Base-by-base conservation (phyloP, 2,329 filamentous ascomycete species). In the Tolypocladium ovalisporum region DNA sequence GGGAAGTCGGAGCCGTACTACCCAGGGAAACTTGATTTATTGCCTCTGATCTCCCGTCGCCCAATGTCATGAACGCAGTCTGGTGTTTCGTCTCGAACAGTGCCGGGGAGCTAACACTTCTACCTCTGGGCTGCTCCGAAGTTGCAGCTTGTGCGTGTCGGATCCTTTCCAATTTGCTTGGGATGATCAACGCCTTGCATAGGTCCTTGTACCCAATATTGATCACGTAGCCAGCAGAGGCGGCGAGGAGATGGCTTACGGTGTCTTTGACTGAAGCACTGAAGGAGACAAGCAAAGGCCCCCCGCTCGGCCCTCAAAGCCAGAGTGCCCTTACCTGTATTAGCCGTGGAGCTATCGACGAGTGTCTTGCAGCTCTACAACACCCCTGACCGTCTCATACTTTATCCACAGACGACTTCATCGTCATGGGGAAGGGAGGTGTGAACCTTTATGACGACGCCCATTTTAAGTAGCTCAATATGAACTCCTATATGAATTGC, bases 281-380 rank as follows among this genome's bases (percentile, higher is more conserved):
- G 24, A 24, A 51, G 27, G 22, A 24, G 24, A 35, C 24, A 9
- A 22, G 19, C 7, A 34, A 51, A 5, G 19, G n/a, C 17, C 60
- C 40, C 4, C 52, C 27, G 9, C 36, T 36, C 8, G 49, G 36
- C n/a, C 17, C n/a, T 35, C n/a, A 24, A 37, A 0, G 59, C 61
- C 47, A 61, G 57, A 24, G 40, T 67, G 1, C 56, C 59, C 2
- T 61, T 69, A 19, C 58, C 62, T 0, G 55, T 56, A 2, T 61
- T 69, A 19, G 59, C 62, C 1, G 55, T 56, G 7, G 56, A 56
- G 2, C 55, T 64, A 1, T 60, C 65, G 7, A 62, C 63, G 0
- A 63, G 63, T 57, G 56, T 68, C 15, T 54, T 66, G 5, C 62
- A 66, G 22, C 58, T 68, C 15, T 54, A 65, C 36, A 57, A 62